A percentile compares a stretch with the other conserved stretches of the same genome.
These are phyloP conservation scores for Trichoderma parareesei DNA, from an alignment of 495 filamentous ascomycete species.

Conservation along the genomic window DNA sequence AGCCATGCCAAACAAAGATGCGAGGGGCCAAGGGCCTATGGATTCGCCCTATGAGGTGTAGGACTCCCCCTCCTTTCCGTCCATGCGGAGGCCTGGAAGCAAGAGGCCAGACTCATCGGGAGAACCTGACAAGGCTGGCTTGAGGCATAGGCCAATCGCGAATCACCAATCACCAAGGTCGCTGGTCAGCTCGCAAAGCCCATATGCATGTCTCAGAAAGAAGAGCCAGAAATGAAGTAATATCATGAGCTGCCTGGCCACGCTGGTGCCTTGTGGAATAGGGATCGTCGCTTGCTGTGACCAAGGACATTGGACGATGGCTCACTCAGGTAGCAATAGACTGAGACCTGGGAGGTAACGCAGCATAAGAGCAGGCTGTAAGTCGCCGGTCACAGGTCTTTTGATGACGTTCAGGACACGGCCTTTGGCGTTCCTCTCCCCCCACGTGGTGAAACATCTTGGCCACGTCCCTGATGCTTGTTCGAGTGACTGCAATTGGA, in stretches of 20 bases:
- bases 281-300: conserved; percentile 1
- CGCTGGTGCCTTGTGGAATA: background rate
- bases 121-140: background rate
- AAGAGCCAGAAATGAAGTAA: background rate
- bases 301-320: background rate
- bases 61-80: background rate
- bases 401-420: background rate
- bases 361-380: background rate
- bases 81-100: background rate
- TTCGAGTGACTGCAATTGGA: background rate
- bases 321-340: background rate
- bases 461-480: background rate
- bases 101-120: background rate
- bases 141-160: background rate
- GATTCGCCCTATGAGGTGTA: background rate
- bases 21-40: background rate
- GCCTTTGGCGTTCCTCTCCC: background rate
- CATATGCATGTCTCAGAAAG: background rate
- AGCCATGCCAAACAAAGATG: background rate
- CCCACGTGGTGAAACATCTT: background rate
- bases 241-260: background rate
- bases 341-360: background rate
- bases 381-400: background rate
- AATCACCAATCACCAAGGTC: background rate
- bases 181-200: background rate